Conservation (phyloP, 768 basidiomycete species). For the Suillus plorans region DNA sequence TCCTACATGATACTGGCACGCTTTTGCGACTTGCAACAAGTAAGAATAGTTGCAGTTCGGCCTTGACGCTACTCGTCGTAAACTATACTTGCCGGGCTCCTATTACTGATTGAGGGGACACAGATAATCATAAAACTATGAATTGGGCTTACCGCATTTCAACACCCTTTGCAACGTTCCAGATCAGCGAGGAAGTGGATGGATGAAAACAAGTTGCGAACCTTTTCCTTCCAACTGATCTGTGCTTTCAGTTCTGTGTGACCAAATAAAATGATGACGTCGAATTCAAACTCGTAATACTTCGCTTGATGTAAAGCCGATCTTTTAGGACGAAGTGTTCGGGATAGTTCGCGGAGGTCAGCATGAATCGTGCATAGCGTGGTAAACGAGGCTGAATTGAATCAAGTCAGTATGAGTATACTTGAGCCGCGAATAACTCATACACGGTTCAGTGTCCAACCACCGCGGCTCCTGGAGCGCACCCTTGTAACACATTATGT, state of each 20-base stretch:
- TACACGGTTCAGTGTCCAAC: constrained; percentile 10
- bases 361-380: constrained; percentile 5
- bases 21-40: background rate
- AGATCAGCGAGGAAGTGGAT: background rate
- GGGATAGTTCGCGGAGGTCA: constrained; percentile 7
- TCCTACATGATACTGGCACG: background rate
- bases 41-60: background rate
- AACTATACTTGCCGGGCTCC: constrained; percentile 5
- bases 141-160: constrained; percentile 28
- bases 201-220: constrained; percentile 11
- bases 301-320: background rate
- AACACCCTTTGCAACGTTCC: constrained; percentile 22
- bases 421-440: background rate
- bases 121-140: background rate
- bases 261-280: constrained; percentile 37
- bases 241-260: constrained; percentile 41
- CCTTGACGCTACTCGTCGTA: background rate
- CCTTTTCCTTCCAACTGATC: constrained; percentile 38
- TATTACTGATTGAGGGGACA: background rate
- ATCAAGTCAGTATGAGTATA: background rate
- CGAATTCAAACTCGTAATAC: constrained; percentile 26
- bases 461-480: constrained; percentile 4
- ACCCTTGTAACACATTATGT: constrained; percentile 11
- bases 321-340: constrained; percentile 1
- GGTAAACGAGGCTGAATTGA: constrained; percentile 9